Base-by-base conservation (phyloP, 2,329 filamentous ascomycete genomes). In the Clonostachys rosea region DNA sequence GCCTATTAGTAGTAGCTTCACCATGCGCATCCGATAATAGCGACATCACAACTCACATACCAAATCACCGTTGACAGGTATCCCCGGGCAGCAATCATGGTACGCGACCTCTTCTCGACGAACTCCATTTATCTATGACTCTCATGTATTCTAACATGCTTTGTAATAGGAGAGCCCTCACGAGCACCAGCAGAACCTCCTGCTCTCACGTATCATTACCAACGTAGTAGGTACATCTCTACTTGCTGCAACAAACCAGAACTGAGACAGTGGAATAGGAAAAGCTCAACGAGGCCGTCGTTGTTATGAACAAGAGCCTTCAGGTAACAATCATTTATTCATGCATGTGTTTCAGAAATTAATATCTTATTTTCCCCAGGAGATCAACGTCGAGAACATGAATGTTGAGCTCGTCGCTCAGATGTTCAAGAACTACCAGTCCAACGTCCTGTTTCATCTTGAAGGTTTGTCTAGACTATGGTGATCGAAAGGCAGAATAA, bases 351-450 rank as follows among this genome's bases (percentile, higher is more conserved):
- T 30, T 30, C 20, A 11, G 24, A 30, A 30, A 30, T 10, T 30
- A 30, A 30, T 10, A 3, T 10, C 24, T 30, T 30, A 5, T 10
- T 10, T 30, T 10, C 9, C 9, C 3, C 57, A 96, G 88, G 92
- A 97, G 56, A 96, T 97, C 76, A 97, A 97, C 62, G 86, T 96
- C 47, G 89, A 96, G 60, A 99, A 97, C 66, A 96, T 97, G 91
- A 95, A 99, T 62, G 90, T 96, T 35, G 94, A 97, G 70, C 79
- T 97, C 4, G 94, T 97, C 6, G 91, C 92, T 1, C 92, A 97
- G 64, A 99, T 99, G 94, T 99, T 97, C 76, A 96, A 97, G 74
- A 99, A 97, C 70, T 99, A 99, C 65, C 91, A 96, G 66, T 96
- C 91, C 11, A 99, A 97, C 59, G 92, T 97, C 13, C 73, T 97